phyloP scores from a whole-genome alignment of 495 filamentous ascomycete genomes.

The Penicillium subrubescens region DNA sequence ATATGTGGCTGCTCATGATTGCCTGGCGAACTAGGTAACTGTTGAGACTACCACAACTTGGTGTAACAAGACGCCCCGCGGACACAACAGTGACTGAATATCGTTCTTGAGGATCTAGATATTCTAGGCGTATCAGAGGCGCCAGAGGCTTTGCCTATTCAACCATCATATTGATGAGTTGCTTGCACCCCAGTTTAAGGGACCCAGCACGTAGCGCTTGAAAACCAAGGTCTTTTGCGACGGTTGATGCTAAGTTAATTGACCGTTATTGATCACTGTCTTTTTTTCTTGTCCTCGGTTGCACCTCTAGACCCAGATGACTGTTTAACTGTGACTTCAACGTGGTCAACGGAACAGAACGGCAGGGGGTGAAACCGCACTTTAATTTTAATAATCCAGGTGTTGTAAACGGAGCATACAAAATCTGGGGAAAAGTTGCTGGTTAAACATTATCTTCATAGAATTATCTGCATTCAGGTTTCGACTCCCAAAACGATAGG shows the following conservation, averaged over 20 bases:
- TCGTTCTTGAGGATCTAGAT: no score
- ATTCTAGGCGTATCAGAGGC: no score
- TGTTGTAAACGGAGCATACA: neutral
- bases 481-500: neutral
- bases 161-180: no score
- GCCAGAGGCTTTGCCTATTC: no score
- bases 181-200: no score
- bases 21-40: no score
- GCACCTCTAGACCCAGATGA: neutral
- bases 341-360: neutral
- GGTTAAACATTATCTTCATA: constrained; percentile 1
- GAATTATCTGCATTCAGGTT: neutral
- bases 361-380: neutral
- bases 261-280: neutral
- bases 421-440: constrained; percentile 1
- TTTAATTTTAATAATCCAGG: constrained; percentile 5
- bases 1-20: no score
- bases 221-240: constrained; percentile 1
- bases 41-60: no score
- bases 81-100: no score
- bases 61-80: no score
- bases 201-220: no score
- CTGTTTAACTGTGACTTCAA: neutral
- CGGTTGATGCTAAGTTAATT: neutral
- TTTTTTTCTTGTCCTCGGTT: neutral